phyloP scores from a whole-genome alignment of 2,329 filamentous ascomycete genomes.

The Fusarium sp. region DNA sequence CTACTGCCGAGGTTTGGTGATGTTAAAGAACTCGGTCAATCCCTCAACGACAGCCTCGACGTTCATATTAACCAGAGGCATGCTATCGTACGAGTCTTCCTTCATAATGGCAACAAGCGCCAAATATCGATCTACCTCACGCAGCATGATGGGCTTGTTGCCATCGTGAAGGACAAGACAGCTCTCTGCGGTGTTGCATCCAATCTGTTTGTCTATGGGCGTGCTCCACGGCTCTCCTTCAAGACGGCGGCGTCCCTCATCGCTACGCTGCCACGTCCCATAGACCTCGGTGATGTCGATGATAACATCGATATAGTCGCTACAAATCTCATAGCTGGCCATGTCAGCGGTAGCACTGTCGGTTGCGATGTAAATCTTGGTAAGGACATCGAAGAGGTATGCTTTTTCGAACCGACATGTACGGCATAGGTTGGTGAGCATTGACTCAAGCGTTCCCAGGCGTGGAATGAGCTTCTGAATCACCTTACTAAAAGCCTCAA shows the following conservation, averaged over 20 bases:
- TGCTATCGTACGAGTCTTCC: slow-evolving; percentile 85
- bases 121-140: slow-evolving; percentile 79
- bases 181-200: slow-evolving; percentile 74
- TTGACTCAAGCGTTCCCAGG: slow-evolving; percentile 89
- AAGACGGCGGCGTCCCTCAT: slow-evolving; percentile 65
- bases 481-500: slow-evolving; percentile 97
- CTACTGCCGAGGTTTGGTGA: slow-evolving; percentile 68
- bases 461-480: slow-evolving; percentile 98
- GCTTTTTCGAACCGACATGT: slow-evolving; percentile 97
- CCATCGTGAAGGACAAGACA: slow-evolving; percentile 74
- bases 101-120: slow-evolving; percentile 89
- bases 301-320: slow-evolving; percentile 98
- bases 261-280: slow-evolving; percentile 75
- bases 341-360: slow-evolving; percentile 94
- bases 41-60: slow-evolving; percentile 85
- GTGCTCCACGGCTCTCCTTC: slow-evolving; percentile 72
- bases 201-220: slow-evolving; percentile 73
- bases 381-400: slow-evolving; percentile 96
- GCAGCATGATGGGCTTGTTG: slow-evolving; percentile 73
- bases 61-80: slow-evolving; percentile 88
- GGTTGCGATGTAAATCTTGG: slow-evolving; percentile 98
- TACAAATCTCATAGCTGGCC: slow-evolving; percentile 97
- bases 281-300: slow-evolving; percentile 98
- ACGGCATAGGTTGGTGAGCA: slow-evolving; percentile 93
- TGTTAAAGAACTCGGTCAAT: slow-evolving; percentile 81